Conservation (phyloP, 495 filamentous ascomycete genomes). For the Penicillium subrubescens region DNA sequence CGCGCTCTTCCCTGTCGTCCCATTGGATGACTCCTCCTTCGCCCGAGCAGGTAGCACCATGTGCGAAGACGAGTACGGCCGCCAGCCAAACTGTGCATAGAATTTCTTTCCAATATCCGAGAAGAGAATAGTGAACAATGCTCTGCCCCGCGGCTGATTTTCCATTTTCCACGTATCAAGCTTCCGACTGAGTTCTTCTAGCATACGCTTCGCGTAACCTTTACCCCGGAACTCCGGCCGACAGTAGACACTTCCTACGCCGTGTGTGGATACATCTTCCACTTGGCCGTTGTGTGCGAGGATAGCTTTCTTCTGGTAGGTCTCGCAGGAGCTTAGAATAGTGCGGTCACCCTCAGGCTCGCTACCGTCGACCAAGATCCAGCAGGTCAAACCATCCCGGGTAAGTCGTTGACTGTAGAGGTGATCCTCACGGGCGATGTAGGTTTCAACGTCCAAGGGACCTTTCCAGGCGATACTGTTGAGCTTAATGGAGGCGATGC, state of each 20-base stretch:
- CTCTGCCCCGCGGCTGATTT: constrained; percentile 35
- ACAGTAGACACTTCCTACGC: constrained; percentile 86
- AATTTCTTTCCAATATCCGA: constrained; percentile 96
- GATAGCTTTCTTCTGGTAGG: constrained; percentile 73
- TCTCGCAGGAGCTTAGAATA: constrained; percentile 81
- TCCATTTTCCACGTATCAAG: constrained; percentile 56
- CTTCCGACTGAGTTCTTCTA: constrained; percentile 55
- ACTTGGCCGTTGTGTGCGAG: constrained; percentile 52
- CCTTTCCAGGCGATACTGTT: constrained; percentile 76
- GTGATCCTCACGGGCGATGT: constrained; percentile 76
- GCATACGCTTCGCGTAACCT: constrained; percentile 78
- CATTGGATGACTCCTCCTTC: constrained; percentile 16
- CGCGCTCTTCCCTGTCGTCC: constrained; percentile 12
- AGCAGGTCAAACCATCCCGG: constrained; percentile 74
- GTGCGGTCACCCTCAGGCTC: constrained; percentile 53
- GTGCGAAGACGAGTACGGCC: constrained; percentile 69
- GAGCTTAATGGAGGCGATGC: constrained; percentile 59
- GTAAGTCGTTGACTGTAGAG: constrained; percentile 68
- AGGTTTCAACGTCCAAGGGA: constrained; percentile 63
- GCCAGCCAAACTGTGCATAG: constrained; percentile 83
- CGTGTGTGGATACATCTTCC: constrained; percentile 70
- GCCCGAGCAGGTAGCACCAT: constrained; percentile 58
- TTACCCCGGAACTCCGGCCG: constrained; percentile 68
- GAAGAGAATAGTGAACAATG: constrained; percentile 74
- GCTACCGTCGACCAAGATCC: constrained; percentile 74